phyloP scores from a whole-genome alignment of 1,284 basidiomycete species.

The Retiboletus flavoniger region DNA sequence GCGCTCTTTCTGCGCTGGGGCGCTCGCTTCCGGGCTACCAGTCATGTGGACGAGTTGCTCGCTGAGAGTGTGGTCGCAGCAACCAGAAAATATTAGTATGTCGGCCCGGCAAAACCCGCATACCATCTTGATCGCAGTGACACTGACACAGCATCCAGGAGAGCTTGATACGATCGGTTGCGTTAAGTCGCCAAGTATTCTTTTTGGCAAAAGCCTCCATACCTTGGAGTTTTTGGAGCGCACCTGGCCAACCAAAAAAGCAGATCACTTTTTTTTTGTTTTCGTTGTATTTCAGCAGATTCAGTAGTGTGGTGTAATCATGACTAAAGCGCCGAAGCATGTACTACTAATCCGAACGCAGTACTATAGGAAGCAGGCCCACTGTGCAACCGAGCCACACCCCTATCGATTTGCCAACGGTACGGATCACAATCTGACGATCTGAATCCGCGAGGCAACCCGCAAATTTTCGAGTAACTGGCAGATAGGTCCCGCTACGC shows the following conservation, averaged over 20 bases:
- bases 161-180: background rate
- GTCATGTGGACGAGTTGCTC: slow-evolving; percentile 7
- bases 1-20: slow-evolving; percentile 28
- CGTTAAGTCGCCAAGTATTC: background rate
- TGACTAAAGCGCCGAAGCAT: background rate
- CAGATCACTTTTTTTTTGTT: too few species aligned
- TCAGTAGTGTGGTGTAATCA: background rate
- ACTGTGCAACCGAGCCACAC: background rate
- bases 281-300: background rate
- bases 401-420: too few species aligned
- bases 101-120: slow-evolving; percentile 13
- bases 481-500: too few species aligned
- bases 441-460: background rate
- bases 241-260: background rate
- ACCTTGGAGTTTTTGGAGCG: background rate
- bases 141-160: background rate
- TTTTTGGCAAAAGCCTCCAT: background rate
- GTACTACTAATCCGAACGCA: background rate
- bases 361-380: background rate
- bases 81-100: background rate
- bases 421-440: background rate
- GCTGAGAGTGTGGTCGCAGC: background rate
- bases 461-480: too few species aligned
- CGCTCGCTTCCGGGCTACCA: slow-evolving; percentile 7
- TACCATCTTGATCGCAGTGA: background rate